phyloP scores from a whole-genome alignment of 2,329 filamentous ascomycete genomes.

The Diplodia intermedia region DNA sequence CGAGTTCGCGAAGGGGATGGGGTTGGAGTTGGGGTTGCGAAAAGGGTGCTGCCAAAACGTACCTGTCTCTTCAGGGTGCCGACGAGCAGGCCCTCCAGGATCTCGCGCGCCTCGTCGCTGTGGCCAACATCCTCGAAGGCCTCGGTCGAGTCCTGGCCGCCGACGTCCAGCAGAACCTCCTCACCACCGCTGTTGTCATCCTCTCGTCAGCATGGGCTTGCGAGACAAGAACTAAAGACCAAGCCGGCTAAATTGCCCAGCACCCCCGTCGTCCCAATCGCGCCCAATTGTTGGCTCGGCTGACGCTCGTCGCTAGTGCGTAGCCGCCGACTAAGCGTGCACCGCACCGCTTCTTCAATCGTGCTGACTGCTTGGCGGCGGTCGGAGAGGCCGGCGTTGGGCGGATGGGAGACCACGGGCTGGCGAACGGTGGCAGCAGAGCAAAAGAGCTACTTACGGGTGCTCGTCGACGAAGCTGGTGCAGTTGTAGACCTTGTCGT shows the following conservation, averaged over 20 bases:
- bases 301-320: neutral
- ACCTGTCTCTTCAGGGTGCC: slow-evolving; percentile 49
- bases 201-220: slow-evolving; percentile 15
- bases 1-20: neutral
- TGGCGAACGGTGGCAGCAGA: neutral
- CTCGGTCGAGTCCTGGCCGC: slow-evolving; percentile 93
- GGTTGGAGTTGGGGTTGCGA: neutral
- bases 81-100: slow-evolving; percentile 66
- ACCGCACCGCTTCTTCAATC: slow-evolving; percentile 7
- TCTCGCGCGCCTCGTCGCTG: slow-evolving; percentile 97
- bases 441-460: slow-evolving; percentile 65
- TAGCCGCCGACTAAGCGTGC: neutral
- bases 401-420: neutral
- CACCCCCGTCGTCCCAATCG: neutral
- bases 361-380: slow-evolving; percentile 1
- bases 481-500: slow-evolving; percentile 95
- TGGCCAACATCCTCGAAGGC: slow-evolving; percentile 99
- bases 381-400: neutral
- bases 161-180: slow-evolving; percentile 96
- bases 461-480: slow-evolving; percentile 96
- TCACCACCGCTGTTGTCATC: slow-evolving; percentile 79
- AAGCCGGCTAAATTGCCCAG: neutral
- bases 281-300: slow-evolving; percentile 3
- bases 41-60: slow-evolving; percentile 30
- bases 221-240: neutral